These are phyloP conservation scores for Fomitopsis palustris DNA, from an alignment of 1,284 basidiomycete genomes.

Conservation along the genomic window DNA sequence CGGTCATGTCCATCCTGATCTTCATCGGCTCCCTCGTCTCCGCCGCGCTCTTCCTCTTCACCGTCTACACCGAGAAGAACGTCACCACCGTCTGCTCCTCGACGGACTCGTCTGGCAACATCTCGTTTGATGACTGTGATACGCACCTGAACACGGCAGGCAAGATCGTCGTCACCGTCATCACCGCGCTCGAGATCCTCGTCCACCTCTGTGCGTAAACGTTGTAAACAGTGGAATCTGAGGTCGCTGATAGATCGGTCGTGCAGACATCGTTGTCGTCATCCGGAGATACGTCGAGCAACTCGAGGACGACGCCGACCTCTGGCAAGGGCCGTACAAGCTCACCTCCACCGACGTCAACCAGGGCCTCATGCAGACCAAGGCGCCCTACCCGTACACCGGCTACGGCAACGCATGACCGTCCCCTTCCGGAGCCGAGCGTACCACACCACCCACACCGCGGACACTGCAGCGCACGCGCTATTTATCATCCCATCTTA, in stretches of 20 bases:
- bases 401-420: constrained; percentile 23
- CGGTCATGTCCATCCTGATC: constrained; percentile 40
- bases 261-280: constrained; percentile 28
- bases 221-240: too few species aligned
- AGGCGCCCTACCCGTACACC: constrained; percentile 26
- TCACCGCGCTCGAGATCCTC: constrained; percentile 38
- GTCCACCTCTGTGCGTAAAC: constrained; percentile 50
- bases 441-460: too few species aligned
- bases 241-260: neutral
- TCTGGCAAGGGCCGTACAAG: constrained; percentile 22
- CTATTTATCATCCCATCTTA: too few species aligned
- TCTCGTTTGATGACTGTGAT: constrained; percentile 16
- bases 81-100: constrained; percentile 19
- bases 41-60: constrained; percentile 38
- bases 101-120: constrained; percentile 18
- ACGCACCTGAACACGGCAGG: constrained; percentile 18
- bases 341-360: constrained; percentile 19
- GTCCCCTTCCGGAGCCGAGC: too few species aligned
- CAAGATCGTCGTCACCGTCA: constrained; percentile 25
- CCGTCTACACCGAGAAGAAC: constrained; percentile 21
- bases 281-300: constrained; percentile 29
- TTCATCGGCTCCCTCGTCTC: constrained; percentile 43
- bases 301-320: constrained; percentile 27
- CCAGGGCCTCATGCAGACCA: constrained; percentile 25
- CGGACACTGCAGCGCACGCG: too few species aligned